Conservation (phyloP, 805 yeast species). For the Candida morakotiae region DNA sequence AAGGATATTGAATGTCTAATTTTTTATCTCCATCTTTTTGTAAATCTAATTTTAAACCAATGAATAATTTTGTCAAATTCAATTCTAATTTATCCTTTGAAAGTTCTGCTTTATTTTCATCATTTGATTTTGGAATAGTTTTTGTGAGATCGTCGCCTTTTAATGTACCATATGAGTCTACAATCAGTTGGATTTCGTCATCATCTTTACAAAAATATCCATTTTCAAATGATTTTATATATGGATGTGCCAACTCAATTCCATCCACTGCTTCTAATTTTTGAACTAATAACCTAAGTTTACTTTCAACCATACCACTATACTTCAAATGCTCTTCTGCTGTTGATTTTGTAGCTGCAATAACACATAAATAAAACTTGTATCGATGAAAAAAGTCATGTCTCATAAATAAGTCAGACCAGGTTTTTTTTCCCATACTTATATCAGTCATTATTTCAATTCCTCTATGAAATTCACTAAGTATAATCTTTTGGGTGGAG, state of each 20-base stretch:
- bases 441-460: slow-evolving; percentile 67
- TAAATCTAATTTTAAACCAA: slow-evolving; percentile 63
- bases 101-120: slow-evolving; percentile 5
- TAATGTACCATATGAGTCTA: slow-evolving; percentile 60
- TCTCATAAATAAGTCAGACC: slow-evolving; percentile 73
- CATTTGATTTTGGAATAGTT: slow-evolving; percentile 9
- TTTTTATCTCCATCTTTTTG: slow-evolving; percentile 39
- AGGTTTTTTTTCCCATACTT: slow-evolving; percentile 53
- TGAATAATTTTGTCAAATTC: slow-evolving; percentile 69
- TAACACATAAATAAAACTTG: slow-evolving; percentile 80
- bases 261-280: slow-evolving; percentile 79
- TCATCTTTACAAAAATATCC: slow-evolving; percentile 33
- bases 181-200: slow-evolving; percentile 29
- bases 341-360: slow-evolving; percentile 68
- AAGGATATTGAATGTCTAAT: slow-evolving; percentile 83
- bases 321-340: slow-evolving; percentile 85
- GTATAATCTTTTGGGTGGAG: slow-evolving; percentile 79
- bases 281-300: slow-evolving; percentile 72
- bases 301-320: slow-evolving; percentile 92
- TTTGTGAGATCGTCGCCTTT: slow-evolving; percentile 45
- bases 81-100: slow-evolving; percentile 22
- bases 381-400: slow-evolving; percentile 82
- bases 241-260: slow-evolving; percentile 85
- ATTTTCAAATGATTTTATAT: slow-evolving; percentile 54
- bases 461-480: slow-evolving; percentile 79